phyloP scores from a whole-genome alignment of 2,329 filamentous ascomycete genomes.

The Xenoacremonium recifei region DNA sequence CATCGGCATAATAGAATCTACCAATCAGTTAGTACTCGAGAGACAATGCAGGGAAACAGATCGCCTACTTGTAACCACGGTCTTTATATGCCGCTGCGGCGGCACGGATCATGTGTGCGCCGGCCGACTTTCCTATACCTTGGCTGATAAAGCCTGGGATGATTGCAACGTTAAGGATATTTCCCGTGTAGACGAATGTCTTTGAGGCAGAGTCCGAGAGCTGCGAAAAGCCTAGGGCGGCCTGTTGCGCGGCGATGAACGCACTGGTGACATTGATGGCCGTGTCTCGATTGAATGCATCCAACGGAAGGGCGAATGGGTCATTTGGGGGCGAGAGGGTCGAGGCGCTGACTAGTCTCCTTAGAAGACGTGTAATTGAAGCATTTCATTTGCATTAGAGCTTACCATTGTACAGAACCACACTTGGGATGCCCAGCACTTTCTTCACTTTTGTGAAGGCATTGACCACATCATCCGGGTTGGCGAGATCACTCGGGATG shows the following conservation, averaged over 20 bases:
- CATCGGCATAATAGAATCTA: slow-evolving; percentile 53
- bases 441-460: slow-evolving; percentile 16
- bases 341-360: slow-evolving; percentile 5
- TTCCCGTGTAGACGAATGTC: slow-evolving; percentile 46
- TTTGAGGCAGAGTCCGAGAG: slow-evolving; percentile 30
- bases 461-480: slow-evolving; percentile 20
- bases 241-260: slow-evolving; percentile 15
- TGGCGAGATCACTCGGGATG: slow-evolving; percentile 36
- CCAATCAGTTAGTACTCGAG: slow-evolving; percentile 1
- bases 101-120: slow-evolving; percentile 23
- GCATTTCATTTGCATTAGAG: not conserved
- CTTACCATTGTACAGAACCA: slow-evolving; percentile 24
- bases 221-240: slow-evolving; percentile 10
- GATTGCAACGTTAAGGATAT: slow-evolving; percentile 34
- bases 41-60: not conserved
- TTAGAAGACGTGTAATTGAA: not conserved
- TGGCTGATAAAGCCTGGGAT: slow-evolving; percentile 32
- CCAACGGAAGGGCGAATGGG: slow-evolving; percentile 11
- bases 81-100: slow-evolving; percentile 34
- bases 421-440: slow-evolving; percentile 17
- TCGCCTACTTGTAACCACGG: slow-evolving; percentile 33
- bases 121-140: slow-evolving; percentile 41
- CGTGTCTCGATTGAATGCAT: slow-evolving; percentile 7
- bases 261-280: slow-evolving; percentile 11
- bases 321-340: slow-evolving; percentile 6